Base-by-base conservation (phyloP, 2,329 filamentous ascomycete species). In the Phyllosticta ampelicida region DNA sequence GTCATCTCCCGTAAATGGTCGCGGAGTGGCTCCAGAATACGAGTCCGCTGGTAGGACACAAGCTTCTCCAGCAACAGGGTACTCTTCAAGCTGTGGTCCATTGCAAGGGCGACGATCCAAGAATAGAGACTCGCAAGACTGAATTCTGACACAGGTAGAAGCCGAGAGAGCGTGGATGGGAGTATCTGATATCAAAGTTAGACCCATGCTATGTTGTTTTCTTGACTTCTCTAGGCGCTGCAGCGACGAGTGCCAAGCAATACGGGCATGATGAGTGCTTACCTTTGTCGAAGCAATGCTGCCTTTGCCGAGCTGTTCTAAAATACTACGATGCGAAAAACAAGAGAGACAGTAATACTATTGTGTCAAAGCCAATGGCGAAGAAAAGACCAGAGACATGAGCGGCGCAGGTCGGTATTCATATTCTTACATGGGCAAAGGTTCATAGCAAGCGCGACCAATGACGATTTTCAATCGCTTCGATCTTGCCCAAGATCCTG, bases 11-110 rank as follows among this genome's bases (percentile, higher is more conserved):
- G 21, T 48, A 18, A 16, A 48, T 18, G 48, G 3, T 18, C 49
- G 8, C 54, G 11, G 29, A 59, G 30, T n/a, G 36, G n/a, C 36
- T 44, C 36, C 13, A 44, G 8, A 16, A 44, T n/a, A 44, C 36
- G 36, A 44, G 8, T 44, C 36, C 36, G 21, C 21, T 55, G 53
- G 19, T 26, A 23, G n/a, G 52, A 48, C 23, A 48, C 16, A 9
- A 51, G 36, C 51, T 36, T 26, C 21, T 58, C 51, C 44, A 51
- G 21, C 2, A 51, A 8, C 36, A 51, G 54, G 20, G 16, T 26
- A 18, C 36, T 52, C 44, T 58, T 58, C 26, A 51, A 29, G 26
- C n/a, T 4, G 30, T 50, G 26, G 20, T 58, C 56, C 56, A 58
- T 58, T 19, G 10, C 16, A 16, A 51, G 2, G 36, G 6, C 16